Conservation (phyloP, 2,329 filamentous ascomycete genomes). For the Tolypocladium tundrense region DNA sequence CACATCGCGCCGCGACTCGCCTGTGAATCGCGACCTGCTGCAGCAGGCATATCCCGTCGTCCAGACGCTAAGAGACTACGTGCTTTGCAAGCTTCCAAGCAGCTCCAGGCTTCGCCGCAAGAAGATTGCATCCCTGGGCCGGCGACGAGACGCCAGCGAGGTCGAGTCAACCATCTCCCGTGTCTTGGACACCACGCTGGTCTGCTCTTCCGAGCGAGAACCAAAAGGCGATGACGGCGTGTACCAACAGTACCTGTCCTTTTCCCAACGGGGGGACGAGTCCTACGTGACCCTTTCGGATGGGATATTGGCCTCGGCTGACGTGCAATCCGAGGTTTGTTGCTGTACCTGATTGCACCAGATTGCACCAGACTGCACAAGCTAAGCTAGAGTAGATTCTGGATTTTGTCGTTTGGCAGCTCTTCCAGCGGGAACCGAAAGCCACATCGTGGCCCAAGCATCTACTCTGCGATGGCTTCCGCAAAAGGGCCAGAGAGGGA, state of each 20-base stretch:
- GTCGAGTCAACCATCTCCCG: conserved; percentile 34
- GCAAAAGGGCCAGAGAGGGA: conserved; percentile 31
- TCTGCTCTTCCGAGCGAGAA: conserved; percentile 40
- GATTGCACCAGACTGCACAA: background rate
- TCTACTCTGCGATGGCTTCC: conserved; percentile 75
- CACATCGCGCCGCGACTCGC: conserved; percentile 3
- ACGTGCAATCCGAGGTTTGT: conserved; percentile 53
- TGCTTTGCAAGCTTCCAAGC: conserved; percentile 54
- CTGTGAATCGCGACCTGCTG: conserved; percentile 51
- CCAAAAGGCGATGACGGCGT: conserved; percentile 24
- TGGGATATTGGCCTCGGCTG: conserved; percentile 30
- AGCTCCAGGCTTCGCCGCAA: conserved; percentile 53
- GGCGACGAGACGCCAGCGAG: conserved; percentile 13
- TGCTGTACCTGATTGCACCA: conserved; percentile 1
- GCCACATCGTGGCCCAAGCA: conserved; percentile 50
- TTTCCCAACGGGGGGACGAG: conserved; percentile 53
- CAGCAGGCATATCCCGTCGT: conserved; percentile 57
- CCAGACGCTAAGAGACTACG: conserved; percentile 58
- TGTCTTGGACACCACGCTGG: conserved; percentile 59
- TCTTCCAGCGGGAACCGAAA: conserved; percentile 53
- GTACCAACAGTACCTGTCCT: conserved; percentile 46
- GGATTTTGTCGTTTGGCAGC: conserved; percentile 65
- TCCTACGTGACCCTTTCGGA: conserved; percentile 43
- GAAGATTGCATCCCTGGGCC: conserved; percentile 40
- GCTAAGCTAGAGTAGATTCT: conserved; percentile 47